Conservation (phyloP, 306 rosid genomes). For the Citrullus amarus region DNA sequence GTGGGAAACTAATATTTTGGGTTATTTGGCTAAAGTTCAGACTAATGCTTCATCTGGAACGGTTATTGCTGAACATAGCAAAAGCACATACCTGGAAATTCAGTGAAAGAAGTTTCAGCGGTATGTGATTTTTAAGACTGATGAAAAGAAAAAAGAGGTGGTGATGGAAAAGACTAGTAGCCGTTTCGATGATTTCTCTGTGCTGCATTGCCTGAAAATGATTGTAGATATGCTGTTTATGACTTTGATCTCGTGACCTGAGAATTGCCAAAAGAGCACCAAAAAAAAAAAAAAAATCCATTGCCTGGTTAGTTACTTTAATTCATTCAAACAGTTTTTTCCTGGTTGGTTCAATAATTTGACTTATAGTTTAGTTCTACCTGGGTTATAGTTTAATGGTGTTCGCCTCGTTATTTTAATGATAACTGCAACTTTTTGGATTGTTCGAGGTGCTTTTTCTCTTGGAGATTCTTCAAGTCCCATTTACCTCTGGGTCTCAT, state of each 20-base stretch:
- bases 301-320: conserved; percentile 55
- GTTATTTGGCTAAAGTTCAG: conserved; percentile 8
- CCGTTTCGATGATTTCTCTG: too few species aligned
- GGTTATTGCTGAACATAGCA: conserved; percentile 61
- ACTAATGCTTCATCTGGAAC: conserved; percentile 68
- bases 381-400: too few species aligned
- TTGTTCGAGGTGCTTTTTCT: too few species aligned
- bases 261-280: conserved; percentile 75
- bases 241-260: conserved; percentile 64
- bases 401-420: too few species aligned
- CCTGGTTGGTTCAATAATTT: not conserved
- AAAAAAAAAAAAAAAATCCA: conserved; percentile 12
- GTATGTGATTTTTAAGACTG: too few species aligned
- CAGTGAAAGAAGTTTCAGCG: too few species aligned
- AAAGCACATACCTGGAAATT: conserved; percentile 26
- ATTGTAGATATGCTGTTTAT: conserved; percentile 63
- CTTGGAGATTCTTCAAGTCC: too few species aligned
- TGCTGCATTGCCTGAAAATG: conserved; percentile 36
- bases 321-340: not conserved
- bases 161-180: too few species aligned
- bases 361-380: not conserved
- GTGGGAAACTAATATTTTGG: not conserved
- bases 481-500: too few species aligned
- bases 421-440: too few species aligned
- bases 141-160: too few species aligned